These are phyloP conservation scores for Talaromyces borbonicus DNA, from an alignment of 495 filamentous ascomycete genomes.

Conservation along the genomic window DNA sequence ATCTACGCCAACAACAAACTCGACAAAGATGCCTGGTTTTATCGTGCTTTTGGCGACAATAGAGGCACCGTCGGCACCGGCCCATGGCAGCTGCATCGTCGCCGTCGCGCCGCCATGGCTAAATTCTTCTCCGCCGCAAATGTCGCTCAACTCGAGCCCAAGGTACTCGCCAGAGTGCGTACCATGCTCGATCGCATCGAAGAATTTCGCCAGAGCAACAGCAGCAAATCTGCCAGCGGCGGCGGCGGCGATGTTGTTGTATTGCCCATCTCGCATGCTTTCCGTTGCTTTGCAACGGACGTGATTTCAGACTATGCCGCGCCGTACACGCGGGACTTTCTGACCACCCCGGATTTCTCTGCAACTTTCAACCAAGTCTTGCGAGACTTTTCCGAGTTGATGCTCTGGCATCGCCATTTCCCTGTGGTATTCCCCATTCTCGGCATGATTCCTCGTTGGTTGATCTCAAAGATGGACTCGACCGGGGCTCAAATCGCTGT, in stretches of 20 bases:
- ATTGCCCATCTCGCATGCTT: constrained; percentile 26
- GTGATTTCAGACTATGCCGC: constrained; percentile 30
- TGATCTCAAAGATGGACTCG: constrained; percentile 6
- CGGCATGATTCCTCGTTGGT: constrained; percentile 5
- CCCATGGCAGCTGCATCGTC: constrained; percentile 17
- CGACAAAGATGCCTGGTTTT: constrained; percentile 14
- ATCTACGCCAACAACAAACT: constrained; percentile 20
- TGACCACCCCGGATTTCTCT: constrained; percentile 25
- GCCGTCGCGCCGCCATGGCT: constrained; percentile 19
- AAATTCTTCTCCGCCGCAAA: constrained; percentile 22
- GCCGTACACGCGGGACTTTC: constrained; percentile 16
- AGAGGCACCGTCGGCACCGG: constrained; percentile 12
- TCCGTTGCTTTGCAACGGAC: constrained; percentile 28
- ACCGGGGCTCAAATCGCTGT: constrained; percentile 6
- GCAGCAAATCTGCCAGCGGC: neutral
- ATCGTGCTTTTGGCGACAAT: constrained; percentile 9
- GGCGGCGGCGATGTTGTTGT: constrained; percentile 7
- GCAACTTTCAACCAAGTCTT: constrained; percentile 22
- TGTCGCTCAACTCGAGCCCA: constrained; percentile 21
- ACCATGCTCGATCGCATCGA: constrained; percentile 25
- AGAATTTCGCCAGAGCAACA: constrained; percentile 17
- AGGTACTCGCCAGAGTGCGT: constrained; percentile 18
- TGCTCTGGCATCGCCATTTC: constrained; percentile 11
- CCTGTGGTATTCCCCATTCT: constrained; percentile 2
- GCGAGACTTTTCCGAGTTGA: constrained; percentile 13